Evolutionary conservation across 1,139 yeast genomes (phyloP).

Genomic region (Scheffersomyces cryptocercus): DNA sequence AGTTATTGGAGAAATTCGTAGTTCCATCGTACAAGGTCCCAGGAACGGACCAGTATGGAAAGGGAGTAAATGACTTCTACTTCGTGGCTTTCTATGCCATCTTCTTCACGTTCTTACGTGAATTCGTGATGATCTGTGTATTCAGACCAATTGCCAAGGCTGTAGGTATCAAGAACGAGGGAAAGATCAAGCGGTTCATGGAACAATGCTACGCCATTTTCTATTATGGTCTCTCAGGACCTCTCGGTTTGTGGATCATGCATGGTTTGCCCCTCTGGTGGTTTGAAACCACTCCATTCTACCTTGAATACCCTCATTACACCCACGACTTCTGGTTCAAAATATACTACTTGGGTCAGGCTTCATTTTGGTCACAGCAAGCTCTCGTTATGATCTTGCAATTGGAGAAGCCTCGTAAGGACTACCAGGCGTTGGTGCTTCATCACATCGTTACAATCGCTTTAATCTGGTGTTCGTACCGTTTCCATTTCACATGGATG

Average conservation of each 20-base stretch:
- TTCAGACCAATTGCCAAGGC: conserved; percentile 67
- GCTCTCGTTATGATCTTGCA: conserved; percentile 78
- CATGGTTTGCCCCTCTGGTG: conserved; percentile 80
- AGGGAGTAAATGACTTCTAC: conserved; percentile 80
- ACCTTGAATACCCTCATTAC: conserved; percentile 78
- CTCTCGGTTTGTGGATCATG: conserved; percentile 91
- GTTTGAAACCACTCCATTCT: conserved; percentile 82
- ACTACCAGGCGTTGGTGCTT: conserved; percentile 83
- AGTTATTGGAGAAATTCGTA: conserved; percentile 61
- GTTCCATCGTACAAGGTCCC: conserved; percentile 66
- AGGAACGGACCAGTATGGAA: conserved; percentile 68
- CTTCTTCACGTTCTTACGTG: conserved; percentile 87
- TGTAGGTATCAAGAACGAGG: conserved; percentile 55
- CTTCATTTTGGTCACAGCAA: conserved; percentile 98
- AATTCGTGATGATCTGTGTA: conserved; percentile 82
- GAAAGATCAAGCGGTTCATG: conserved; percentile 77
- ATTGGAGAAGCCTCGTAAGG: conserved; percentile 94
- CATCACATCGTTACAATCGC: conserved; percentile 93
- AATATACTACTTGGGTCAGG: conserved; percentile 84
- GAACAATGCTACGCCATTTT: conserved; percentile 87
- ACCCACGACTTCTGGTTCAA: conserved; percentile 73
- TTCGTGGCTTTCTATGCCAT: conserved; percentile 82
- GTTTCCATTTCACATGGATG: conserved; percentile 97
- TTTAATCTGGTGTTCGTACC: conserved; percentile 84
- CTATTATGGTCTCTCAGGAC: conserved; percentile 81